phyloP scores from a whole-genome alignment of 139 green algal species.

The Nannochloris sp. region DNA sequence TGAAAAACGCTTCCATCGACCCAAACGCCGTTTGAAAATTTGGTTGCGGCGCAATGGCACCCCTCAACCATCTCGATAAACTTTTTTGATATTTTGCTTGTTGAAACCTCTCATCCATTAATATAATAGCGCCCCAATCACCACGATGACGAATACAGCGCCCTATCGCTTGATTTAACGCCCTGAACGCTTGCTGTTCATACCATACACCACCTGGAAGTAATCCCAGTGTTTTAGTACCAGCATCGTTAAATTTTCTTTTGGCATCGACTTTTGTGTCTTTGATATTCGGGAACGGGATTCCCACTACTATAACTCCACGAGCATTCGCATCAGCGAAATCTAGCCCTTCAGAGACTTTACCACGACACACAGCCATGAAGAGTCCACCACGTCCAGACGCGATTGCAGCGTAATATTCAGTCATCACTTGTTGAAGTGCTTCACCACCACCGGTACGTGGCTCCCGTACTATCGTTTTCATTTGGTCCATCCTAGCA shows the following conservation, averaged over 20 bases:
- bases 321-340: conserved; percentile 86
- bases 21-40: conserved; percentile 22
- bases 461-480: conserved; percentile 72
- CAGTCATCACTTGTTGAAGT: conserved; percentile 61
- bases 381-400: conserved; percentile 64
- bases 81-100: conserved; percentile 30
- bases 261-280: conserved; percentile 75
- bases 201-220: conserved; percentile 80
- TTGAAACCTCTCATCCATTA: conserved; percentile 82
- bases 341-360: conserved; percentile 94
- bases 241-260: conserved; percentile 67
- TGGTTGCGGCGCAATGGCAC: conserved; percentile 22
- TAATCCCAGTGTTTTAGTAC: conserved; percentile 15
- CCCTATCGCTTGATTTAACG: conserved; percentile 64
- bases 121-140: conserved; percentile 92
- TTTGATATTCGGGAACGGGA: conserved; percentile 81
- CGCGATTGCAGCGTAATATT: conserved; percentile 65
- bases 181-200: conserved; percentile 87
- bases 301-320: conserved; percentile 85
- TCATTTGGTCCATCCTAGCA: conserved; percentile 45
- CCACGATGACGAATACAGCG: conserved; percentile 87
- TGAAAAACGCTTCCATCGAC: conserved; percentile 49
- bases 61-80: conserved; percentile 60
- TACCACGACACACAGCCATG: conserved; percentile 89
- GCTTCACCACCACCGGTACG: conserved; percentile 42